phyloP scores from a whole-genome alignment of 2,329 filamentous ascomycete genomes.

The Sphaerulina musiva region DNA sequence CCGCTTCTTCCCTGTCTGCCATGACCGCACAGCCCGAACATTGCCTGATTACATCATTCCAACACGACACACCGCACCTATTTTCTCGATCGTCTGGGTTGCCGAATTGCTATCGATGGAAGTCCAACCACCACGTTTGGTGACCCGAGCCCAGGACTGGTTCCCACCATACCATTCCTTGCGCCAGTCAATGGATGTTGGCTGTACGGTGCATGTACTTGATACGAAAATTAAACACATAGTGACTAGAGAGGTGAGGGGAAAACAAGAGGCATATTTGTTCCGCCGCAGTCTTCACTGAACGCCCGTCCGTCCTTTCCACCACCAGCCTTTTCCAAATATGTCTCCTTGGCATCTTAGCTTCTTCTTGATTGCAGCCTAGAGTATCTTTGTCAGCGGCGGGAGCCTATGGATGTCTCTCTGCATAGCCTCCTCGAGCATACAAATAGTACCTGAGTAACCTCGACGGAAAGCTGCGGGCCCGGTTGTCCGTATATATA shows the following conservation, averaged over 20 bases:
- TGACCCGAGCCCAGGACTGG: neutral
- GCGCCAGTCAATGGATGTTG: neutral
- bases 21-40: neutral
- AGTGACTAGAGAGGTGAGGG: too few relatives aligned
- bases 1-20: neutral
- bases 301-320: neutral
- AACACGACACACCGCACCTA: neutral
- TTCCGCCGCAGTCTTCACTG: neutral
- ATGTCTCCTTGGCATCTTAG: neutral
- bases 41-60: neutral
- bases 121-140: neutral
- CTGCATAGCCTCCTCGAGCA: neutral
- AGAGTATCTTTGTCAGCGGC: neutral
- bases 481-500: neutral
- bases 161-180: neutral
- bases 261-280: neutral
- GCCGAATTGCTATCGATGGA: neutral
- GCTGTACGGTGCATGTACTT: neutral
- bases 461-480: neutral
- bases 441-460: neutral
- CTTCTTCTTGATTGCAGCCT: neutral
- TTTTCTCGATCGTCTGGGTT: neutral
- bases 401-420: neutral
- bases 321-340: neutral
- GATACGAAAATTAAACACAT: too few relatives aligned